phyloP scores from a whole-genome alignment of 2,329 filamentous ascomycete genomes.

The Penicillium sp. region DNA sequence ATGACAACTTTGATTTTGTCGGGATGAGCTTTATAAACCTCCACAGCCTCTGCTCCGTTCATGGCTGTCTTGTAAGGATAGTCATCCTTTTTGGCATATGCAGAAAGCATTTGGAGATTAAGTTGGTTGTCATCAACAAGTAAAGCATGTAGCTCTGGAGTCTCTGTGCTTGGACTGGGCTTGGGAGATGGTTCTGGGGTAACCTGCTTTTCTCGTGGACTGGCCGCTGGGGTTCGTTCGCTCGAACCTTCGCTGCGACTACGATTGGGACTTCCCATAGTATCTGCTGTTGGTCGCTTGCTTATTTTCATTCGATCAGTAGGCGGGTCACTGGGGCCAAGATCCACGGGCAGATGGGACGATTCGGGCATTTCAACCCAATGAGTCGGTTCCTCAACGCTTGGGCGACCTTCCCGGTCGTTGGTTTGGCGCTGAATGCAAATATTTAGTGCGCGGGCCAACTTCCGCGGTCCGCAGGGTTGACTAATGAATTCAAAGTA shows the following conservation, averaged over 20 bases:
- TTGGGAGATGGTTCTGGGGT: not conserved
- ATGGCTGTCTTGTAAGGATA: constrained; percentile 32
- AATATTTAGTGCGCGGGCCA: constrained; percentile 31
- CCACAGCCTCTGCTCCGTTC: constrained; percentile 39
- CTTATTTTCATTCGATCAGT: constrained; percentile 22
- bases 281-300: constrained; percentile 23
- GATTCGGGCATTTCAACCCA: constrained; percentile 25
- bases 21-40: constrained; percentile 25
- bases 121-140: constrained; percentile 43
- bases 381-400: constrained; percentile 6
- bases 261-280: constrained; percentile 3
- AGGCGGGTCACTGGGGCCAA: constrained; percentile 17
- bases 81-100: constrained; percentile 32
- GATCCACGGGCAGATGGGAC: constrained; percentile 20
- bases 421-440: constrained; percentile 24
- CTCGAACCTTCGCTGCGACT: not conserved
- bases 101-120: constrained; percentile 36
- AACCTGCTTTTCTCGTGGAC: not conserved
- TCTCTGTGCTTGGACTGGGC: not conserved
- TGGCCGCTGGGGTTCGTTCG: not conserved
- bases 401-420: not conserved
- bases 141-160: constrained; percentile 19
- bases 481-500: constrained; percentile 38
- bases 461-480: constrained; percentile 36
- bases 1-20: constrained; percentile 9